phyloP scores from a whole-genome alignment of 1,139 yeast genomes.

The Nakaseomyces kungkrabaensis region DNA sequence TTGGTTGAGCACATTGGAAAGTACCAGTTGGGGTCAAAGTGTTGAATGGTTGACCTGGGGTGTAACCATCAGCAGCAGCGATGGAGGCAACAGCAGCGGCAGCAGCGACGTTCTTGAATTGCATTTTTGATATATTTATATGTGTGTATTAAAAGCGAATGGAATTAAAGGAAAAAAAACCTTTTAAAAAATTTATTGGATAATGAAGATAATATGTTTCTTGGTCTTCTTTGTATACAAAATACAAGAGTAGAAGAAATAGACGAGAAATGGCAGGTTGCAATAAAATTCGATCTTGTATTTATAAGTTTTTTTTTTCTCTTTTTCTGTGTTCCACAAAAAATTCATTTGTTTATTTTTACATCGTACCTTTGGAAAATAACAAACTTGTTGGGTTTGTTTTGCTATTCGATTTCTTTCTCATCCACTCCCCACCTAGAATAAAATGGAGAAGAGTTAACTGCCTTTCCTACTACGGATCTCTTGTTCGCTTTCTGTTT shows the following conservation, averaged over 20 bases:
- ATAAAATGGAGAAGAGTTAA: too few relatives aligned
- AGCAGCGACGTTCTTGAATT: slow-evolving; percentile 22
- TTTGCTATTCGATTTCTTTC: background rate
- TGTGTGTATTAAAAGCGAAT: background rate
- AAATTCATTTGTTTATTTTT: background rate
- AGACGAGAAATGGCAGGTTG: background rate
- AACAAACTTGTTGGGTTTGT: too few relatives aligned
- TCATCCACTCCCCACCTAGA: background rate
- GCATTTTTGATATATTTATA: slow-evolving; percentile 14
- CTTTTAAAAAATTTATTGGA: background rate
- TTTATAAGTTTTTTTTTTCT: slow-evolving; percentile 1
- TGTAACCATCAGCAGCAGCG: slow-evolving; percentile 26
- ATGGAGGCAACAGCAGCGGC: slow-evolving; percentile 25
- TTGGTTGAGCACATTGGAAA: slow-evolving; percentile 33
- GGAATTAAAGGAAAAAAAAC: background rate
- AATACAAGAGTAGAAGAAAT: background rate
- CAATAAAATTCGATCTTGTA: background rate
- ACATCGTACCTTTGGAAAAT: too few relatives aligned
- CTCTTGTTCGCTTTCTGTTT: too few relatives aligned
- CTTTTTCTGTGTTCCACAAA: background rate
- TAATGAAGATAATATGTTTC: background rate
- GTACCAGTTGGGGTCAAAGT: slow-evolving; percentile 32
- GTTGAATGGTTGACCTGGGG: slow-evolving; percentile 30
- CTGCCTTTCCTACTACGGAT: too few relatives aligned
- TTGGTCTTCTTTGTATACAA: background rate